Percentiles rank a stretch among this genome's conserved stretches.
These are phyloP conservation scores for Parietaria judaica DNA, from an alignment of 306 rosid species.

Conservation along the genomic window DNA sequence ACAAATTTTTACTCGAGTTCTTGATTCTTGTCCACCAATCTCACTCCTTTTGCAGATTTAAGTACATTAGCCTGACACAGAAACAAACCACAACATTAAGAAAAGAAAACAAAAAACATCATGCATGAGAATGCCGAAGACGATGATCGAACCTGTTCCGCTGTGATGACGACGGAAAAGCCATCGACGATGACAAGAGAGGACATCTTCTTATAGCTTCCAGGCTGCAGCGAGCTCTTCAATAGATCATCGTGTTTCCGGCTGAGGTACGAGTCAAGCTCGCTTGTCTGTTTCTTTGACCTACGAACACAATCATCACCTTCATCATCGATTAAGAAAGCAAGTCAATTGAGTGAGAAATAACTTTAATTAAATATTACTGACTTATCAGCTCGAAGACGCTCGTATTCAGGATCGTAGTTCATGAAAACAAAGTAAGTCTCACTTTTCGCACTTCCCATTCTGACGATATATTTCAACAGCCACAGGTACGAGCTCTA, in stretches of 20 bases:
- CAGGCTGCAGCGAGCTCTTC: constrained; percentile 47
- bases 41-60: constrained; percentile 82
- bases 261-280: constrained; percentile 66
- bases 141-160: constrained; percentile 42
- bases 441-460: constrained; percentile 46
- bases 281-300: constrained; percentile 40
- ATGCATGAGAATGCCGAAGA: too few relatives aligned
- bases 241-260: constrained; percentile 72
- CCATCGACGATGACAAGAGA: constrained; percentile 90
- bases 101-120: too few relatives aligned
- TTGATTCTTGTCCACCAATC: constrained; percentile 84
- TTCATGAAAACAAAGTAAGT: constrained; percentile 79
- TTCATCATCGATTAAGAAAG: neutral
- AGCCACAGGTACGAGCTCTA: neutral
- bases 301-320: constrained; percentile 8
- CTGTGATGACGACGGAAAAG: constrained; percentile 55
- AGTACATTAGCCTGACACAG: constrained; percentile 60
- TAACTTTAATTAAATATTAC: constrained; percentile 2
- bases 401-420: constrained; percentile 77
- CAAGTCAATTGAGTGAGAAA: neutral
- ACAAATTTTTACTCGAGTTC: constrained; percentile 10
- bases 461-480: neutral
- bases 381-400: constrained; percentile 62
- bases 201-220: constrained; percentile 55
- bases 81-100: neutral